Evolutionary conservation across 306 rosid genomes (phyloP), one percentile per base, ranked within the genome.

Genomic region (Castanopsis chinensis): DNA sequence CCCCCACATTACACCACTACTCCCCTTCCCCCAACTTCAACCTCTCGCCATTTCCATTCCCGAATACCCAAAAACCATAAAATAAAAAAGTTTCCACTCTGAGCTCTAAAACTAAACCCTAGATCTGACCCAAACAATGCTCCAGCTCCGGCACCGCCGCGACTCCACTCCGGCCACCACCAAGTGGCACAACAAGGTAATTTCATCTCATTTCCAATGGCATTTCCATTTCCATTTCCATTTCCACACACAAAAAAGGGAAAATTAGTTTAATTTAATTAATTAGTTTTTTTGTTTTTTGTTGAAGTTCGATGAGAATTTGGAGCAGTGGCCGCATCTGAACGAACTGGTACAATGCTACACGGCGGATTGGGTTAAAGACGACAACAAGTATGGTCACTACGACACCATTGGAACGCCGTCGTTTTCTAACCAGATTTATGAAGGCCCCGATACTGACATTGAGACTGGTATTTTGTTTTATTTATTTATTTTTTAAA

Each of bases 301-400:
- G 37, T 57, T 28, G 87, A 70, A 95, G 98, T 90, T 91, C 76
- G 96, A 93, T 25, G 98, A 93, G 87, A 95, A 95, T 87, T 85
- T 95, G 90, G 99, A 95, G 90, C 99, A 95, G 82, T 93, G 97
- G 96, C 99, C 99, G 28, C 98, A 93, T 81, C 92, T 95, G 83
- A 95, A 88, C 71, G 99, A 95, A 78, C 85, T 95, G 72, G 97
- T 91, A 51, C 99, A 93, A 81, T 95, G 99, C 86, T 95, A 95
- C 79, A 90, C 99, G 1, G 90, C 99, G 6, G 99, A 95, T 82
- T 91, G 97, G 99, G 97, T 95, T 3, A 92, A 93, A 75, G 97
- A 93, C 83, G 99, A 93, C 70, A 95, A 87, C 80, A 95, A 95
- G 92, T 95, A 95, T 35, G 99, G 99, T 10, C 98, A 89, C 76